These are phyloP conservation scores for Camelina sativa DNA, from an alignment of 345 rosid genomes.

Conservation along the genomic window DNA sequence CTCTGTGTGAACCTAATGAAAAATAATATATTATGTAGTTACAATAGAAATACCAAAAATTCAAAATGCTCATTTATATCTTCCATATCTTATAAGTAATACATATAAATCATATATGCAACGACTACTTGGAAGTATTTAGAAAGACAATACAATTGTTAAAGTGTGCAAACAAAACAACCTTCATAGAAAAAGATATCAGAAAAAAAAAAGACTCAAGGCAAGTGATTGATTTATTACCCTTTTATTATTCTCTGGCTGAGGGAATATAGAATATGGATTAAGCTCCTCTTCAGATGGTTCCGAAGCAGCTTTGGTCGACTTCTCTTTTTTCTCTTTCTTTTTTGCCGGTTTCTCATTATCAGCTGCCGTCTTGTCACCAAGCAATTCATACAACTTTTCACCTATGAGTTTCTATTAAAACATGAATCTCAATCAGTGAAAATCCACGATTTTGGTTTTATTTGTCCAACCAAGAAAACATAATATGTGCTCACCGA, in stretches of 20 bases:
- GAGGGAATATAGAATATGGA: slow-evolving; percentile 82
- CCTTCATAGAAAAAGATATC: not conserved
- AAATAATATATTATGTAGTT: not conserved
- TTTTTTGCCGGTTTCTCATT: slow-evolving; percentile 79
- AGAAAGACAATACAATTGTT: not conserved
- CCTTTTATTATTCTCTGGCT: slow-evolving; percentile 78
- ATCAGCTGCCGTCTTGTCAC: slow-evolving; percentile 87
- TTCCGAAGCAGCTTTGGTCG: slow-evolving; percentile 66
- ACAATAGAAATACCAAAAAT: not conserved
- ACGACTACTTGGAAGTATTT: not conserved
- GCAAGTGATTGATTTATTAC: slow-evolving; percentile 45
- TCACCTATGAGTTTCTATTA: slow-evolving; percentile 69
- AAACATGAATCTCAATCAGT: slow-evolving; percentile 7
- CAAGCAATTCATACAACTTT: slow-evolving; percentile 75
- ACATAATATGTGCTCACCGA: slow-evolving; percentile 50
- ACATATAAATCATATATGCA: not conserved
- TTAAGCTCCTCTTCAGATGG: slow-evolving; percentile 84
- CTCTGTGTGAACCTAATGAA: slow-evolving; percentile 78
- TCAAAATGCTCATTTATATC: too few relatives aligned
- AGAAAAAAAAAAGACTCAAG: slow-evolving; percentile 4
- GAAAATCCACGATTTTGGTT: not conserved
- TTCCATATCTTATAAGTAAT: not conserved
- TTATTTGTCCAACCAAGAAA: not conserved
- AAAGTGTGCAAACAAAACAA: not conserved
- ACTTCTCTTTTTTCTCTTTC: slow-evolving; percentile 82